Conservation (phyloP, 208 protist genomes). For the Acanthamoeba royreba region DNA sequence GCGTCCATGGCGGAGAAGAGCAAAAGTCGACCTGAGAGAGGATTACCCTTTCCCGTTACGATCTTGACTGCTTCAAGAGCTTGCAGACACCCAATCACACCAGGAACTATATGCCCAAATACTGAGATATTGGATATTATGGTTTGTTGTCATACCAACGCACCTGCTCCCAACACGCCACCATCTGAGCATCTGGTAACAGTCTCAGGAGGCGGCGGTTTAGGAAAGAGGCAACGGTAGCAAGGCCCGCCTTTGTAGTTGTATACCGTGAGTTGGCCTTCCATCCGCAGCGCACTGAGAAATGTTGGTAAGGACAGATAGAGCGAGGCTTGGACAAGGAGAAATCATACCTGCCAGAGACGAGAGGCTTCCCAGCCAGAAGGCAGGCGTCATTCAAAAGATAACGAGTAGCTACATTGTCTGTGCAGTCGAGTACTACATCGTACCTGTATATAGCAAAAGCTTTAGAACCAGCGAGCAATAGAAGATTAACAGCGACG, state of each 20-base stretch:
- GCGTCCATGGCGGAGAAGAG: neutral
- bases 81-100: conserved; percentile 73
- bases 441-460: conserved; percentile 57
- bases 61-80: conserved; percentile 77
- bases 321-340: no score
- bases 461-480: neutral
- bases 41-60: neutral
- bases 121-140: neutral
- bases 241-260: conserved; percentile 72
- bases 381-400: conserved; percentile 75
- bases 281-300: conserved; percentile 62
- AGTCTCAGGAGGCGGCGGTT: conserved; percentile 60
- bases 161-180: conserved; percentile 66
- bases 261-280: conserved; percentile 74
- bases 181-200: conserved; percentile 66
- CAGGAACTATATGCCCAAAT: conserved; percentile 15
- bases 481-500: neutral
- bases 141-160: no score
- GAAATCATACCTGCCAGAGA: conserved; percentile 56
- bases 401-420: conserved; percentile 76
- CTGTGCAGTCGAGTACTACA: conserved; percentile 72
- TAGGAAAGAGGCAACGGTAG: conserved; percentile 74
- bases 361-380: conserved; percentile 68
- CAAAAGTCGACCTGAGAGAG: neutral
- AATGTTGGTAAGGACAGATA: no score